phyloP scores from a whole-genome alignment of 1,139 yeast genomes.

The Hansenula sp. region DNA sequence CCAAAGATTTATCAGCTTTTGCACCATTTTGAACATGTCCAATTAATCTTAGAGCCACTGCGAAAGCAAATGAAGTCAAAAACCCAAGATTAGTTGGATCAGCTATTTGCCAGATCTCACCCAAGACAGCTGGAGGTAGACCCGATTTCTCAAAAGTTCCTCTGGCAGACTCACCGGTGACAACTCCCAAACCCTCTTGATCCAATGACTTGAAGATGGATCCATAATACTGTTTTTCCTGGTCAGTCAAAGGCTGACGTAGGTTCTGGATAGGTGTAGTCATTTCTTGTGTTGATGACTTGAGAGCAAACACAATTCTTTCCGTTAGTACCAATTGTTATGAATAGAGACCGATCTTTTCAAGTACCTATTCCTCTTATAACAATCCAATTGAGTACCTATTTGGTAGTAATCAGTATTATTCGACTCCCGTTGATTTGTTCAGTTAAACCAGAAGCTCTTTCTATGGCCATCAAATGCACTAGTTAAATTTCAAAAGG shows the following conservation, averaged over 20 bases:
- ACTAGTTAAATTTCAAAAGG: constrained; percentile 1
- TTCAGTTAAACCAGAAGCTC: not conserved
- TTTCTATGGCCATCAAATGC: not conserved
- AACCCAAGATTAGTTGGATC: constrained; percentile 85
- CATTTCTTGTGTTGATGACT: too few relatives aligned
- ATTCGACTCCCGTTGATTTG: too few relatives aligned
- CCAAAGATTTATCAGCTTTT: constrained; percentile 45
- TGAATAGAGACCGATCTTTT: too few relatives aligned
- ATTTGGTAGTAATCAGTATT: too few relatives aligned
- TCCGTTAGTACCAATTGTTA: too few relatives aligned
- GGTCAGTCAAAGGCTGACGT: constrained; percentile 55
- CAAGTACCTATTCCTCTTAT: too few relatives aligned
- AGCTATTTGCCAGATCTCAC: constrained; percentile 92
- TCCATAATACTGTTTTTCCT: constrained; percentile 72
- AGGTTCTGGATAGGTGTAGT: constrained; percentile 12
- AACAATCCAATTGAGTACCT: too few relatives aligned
- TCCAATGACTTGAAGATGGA: constrained; percentile 78
- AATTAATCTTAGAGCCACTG: constrained; percentile 82
- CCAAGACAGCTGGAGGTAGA: constrained; percentile 69
- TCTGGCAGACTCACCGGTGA: constrained; percentile 90
- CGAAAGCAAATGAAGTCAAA: constrained; percentile 76
- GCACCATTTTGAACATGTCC: constrained; percentile 84
- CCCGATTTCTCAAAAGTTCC: constrained; percentile 84
- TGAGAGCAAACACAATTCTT: too few relatives aligned
- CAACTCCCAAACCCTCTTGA: constrained; percentile 70